Evolutionary conservation across 225 moss, liverwort and hornwort species (phyloP).

Genomic region (Straminergon stramineum): DNA sequence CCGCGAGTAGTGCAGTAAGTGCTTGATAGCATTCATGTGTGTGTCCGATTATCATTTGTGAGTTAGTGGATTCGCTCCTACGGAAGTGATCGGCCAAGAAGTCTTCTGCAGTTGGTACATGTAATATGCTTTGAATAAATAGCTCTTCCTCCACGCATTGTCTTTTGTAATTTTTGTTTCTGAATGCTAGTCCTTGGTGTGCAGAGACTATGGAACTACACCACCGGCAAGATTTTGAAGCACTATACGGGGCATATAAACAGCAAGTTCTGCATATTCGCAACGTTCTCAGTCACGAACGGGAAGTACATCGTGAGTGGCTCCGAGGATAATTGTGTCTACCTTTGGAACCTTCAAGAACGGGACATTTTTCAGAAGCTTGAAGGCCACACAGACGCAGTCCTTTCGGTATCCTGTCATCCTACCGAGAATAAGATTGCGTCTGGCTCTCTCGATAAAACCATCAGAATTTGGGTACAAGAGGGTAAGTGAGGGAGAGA

Average conservation of each 20-base stretch:
- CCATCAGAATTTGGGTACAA: conserved; percentile 86
- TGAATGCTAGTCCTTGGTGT: background rate
- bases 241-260: conserved; percentile 79
- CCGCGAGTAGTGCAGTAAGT: background rate
- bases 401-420: conserved; percentile 86
- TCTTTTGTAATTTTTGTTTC: background rate
- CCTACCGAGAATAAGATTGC: conserved; percentile 91
- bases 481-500: conserved; percentile 20
- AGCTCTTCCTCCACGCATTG: background rate
- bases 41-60: background rate
- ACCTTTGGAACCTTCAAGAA: conserved; percentile 89
- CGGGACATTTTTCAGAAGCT: conserved; percentile 77
- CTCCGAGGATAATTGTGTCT: conserved; percentile 78
- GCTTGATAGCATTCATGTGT: background rate
- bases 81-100: background rate
- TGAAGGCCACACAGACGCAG: conserved; percentile 82
- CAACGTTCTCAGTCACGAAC: conserved; percentile 95
- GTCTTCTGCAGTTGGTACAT: background rate
- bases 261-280: conserved; percentile 86
- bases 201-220: conserved; percentile 97
- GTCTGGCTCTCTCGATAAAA: conserved; percentile 78
- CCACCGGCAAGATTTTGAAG: conserved; percentile 80
- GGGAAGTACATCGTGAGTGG: conserved; percentile 99
- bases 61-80: background rate
- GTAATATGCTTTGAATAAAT: background rate